Conservation (phyloP, 345 rosid species). For the Eucalyptus fibrosa region DNA sequence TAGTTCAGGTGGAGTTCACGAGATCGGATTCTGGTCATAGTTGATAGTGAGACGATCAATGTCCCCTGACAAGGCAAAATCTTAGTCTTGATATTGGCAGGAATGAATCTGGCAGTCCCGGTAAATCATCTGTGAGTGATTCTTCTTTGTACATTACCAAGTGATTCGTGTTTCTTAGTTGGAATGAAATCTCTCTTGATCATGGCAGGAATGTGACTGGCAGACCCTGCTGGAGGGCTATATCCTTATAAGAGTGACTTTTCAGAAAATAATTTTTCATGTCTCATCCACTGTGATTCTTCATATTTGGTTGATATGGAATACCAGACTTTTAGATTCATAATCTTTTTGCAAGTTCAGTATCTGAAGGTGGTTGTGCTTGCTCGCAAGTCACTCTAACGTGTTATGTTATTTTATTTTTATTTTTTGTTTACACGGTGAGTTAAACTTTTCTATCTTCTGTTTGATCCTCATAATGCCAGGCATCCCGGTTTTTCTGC, state of each 20-base stretch:
- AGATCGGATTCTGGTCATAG: neutral
- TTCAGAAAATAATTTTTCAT: neutral
- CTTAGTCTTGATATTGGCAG: neutral
- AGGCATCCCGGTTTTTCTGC: neutral
- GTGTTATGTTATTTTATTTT: neutral
- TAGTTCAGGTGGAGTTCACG: fast-evolving
- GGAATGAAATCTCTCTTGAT: neutral
- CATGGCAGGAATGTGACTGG: neutral
- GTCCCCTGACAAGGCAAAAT: neutral
- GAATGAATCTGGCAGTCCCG: neutral
- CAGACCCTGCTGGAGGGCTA: fast-evolving
- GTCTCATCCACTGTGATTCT: fast-evolving
- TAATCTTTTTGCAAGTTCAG: neutral
- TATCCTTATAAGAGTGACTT: neutral
- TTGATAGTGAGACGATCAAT: neutral
- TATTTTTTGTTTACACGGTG: neutral
- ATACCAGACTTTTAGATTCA: neutral
- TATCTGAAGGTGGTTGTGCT: neutral
- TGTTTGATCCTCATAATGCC: neutral
- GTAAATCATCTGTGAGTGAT: neutral
- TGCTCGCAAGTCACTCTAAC: neutral
- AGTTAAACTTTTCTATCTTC: neutral
- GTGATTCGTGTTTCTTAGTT: neutral
- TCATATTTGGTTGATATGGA: neutral
- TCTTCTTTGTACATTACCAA: neutral